Conservation (phyloP, 148 eudicot genomes). For the Rhododendron ferrugineum region DNA sequence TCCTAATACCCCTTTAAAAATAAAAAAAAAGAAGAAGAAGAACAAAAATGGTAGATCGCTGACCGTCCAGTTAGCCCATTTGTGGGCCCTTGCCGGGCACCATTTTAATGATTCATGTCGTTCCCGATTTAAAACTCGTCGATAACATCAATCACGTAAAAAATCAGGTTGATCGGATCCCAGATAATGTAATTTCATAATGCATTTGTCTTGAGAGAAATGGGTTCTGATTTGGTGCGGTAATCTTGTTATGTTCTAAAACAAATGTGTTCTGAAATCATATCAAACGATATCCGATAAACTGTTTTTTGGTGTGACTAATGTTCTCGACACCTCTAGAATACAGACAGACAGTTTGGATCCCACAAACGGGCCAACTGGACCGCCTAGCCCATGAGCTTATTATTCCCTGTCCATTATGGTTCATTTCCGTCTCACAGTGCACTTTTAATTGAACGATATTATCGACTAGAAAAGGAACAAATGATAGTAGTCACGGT, state of each 20-base stretch:
- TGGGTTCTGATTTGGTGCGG: background rate
- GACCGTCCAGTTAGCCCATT: background rate
- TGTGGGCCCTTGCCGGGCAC: background rate
- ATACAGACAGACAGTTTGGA: too few species aligned
- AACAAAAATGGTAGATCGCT: too few species aligned
- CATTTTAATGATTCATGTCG: background rate
- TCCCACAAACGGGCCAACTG: too few species aligned
- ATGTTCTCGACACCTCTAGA: too few species aligned
- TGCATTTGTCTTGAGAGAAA: background rate
- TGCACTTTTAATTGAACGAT: too few species aligned
- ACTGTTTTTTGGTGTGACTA: too few species aligned
- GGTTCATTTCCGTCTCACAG: too few species aligned
- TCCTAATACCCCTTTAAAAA: background rate
- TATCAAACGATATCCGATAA: background rate
- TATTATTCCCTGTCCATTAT: background rate
- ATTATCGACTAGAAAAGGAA: too few species aligned
- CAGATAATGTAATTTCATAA: background rate
- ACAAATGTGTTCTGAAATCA: background rate
- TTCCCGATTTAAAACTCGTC: background rate
- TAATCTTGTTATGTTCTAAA: background rate
- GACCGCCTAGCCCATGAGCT: too few species aligned
- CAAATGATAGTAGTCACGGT: too few species aligned
- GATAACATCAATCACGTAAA: background rate
- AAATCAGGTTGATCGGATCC: background rate
- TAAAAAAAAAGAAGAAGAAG: background rate